Evolutionary conservation across 73 alveolate genomes (phyloP), one percentile per base, ranked within the genome.

Genomic region (Strombidium stylifer): DNA sequence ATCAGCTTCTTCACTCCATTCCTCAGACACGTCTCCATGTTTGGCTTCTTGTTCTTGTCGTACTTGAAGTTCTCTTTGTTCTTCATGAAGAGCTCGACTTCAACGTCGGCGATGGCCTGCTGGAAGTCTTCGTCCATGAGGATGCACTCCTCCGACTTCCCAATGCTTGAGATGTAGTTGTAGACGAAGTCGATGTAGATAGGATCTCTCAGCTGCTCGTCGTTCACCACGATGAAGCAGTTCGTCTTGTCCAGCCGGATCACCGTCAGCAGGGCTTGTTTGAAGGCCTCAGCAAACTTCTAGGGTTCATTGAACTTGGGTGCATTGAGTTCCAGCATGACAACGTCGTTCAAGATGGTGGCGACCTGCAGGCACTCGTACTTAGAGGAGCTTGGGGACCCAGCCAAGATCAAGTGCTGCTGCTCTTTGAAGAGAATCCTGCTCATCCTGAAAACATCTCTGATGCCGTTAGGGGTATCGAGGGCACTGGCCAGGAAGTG

Each of bases 401-500:
- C 77, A 4, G 66, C 26, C 39, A 66, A 0, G 18, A 68, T 31
- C 11, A 54, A 18, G 45, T 76, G 88, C 55, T 48, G 44, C 53
- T 19, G 37, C 21, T 66, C 78, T 34, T 32, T 66, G 19, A 65
- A 54, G 56, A 76, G 54, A 16, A 76, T 54, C 19, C 88, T 50
- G 30, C 76, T 36, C 19, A 76, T 51, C 52, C 69, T 76, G 59
- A 47, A 76, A 21, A 76, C 56, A 19, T 64, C 81, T 34, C 67
- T 64, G 34, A 50, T 34, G n/a, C 69, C 50, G 41, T 62, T 57
- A 0, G 81, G 81, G n/a, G 78, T 57, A 20, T 76, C 88, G 0
- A 76, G 54, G 59, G 36, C 67, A 1, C 82, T 55, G 30, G 52
- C 75, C 42, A 76, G 34, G 56, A 50, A 65, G 15, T 53, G 69